Conservation (phyloP, 176 grass and related monocot species). For the Luzula sylvatica region DNA sequence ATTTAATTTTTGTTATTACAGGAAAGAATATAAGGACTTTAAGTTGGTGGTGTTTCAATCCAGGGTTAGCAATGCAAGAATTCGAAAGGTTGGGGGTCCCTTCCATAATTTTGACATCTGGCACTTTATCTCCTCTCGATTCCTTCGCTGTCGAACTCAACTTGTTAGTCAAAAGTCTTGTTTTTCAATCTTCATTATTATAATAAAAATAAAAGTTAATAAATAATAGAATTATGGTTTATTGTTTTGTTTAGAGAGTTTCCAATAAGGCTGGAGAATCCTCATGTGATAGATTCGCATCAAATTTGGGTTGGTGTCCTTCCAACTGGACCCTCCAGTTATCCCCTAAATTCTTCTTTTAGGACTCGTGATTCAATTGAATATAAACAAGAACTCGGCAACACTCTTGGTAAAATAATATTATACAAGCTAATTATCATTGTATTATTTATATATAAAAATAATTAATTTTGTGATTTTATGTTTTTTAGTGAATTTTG, state of each 20-base stretch:
- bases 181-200: constrained; percentile 10
- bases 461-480: not conserved
- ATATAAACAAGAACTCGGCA: constrained; percentile 96
- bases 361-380: constrained; percentile 61
- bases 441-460: constrained; percentile 6
- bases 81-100: constrained; percentile 73
- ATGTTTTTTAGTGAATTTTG: constrained; percentile 79
- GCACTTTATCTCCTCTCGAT: constrained; percentile 89
- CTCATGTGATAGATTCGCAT: constrained; percentile 80
- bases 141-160: constrained; percentile 95
- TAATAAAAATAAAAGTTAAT: not conserved
- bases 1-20: constrained; percentile 19
- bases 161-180: constrained; percentile 38
- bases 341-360: constrained; percentile 93
- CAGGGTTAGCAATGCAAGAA: constrained; percentile 88
- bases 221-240: constrained; percentile 18
- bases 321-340: constrained; percentile 74
- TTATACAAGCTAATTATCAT: no score
- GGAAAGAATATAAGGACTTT: constrained; percentile 69
- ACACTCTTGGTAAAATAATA: constrained; percentile 46
- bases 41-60: constrained; percentile 99
- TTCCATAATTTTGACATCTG: constrained; percentile 93
- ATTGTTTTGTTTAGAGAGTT: constrained; percentile 58
- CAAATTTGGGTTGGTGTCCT: constrained; percentile 92
- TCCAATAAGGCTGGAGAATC: constrained; percentile 93